phyloP scores from a whole-genome alignment of 441 rosid genomes.

The Eruca vesicaria region DNA sequence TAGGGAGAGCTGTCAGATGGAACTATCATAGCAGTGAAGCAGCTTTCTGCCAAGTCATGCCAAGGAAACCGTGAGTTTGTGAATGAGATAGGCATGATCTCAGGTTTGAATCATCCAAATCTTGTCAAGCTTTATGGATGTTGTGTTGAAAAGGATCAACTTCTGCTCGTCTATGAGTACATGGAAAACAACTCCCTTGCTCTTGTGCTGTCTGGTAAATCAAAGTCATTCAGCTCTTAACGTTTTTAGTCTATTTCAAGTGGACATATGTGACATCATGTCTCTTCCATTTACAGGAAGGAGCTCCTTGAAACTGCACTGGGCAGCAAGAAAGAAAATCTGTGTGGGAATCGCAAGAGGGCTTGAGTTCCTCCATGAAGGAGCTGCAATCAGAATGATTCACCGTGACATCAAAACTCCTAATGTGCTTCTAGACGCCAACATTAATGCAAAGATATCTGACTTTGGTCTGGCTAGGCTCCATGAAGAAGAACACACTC shows the following conservation, averaged over 20 bases:
- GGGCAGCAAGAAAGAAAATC: constrained; percentile 39
- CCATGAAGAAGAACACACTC: constrained; percentile 46
- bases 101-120: constrained; percentile 63
- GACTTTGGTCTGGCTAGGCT: constrained; percentile 56
- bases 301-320: constrained; percentile 28
- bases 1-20: constrained; percentile 67
- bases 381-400: constrained; percentile 46
- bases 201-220: constrained; percentile 47
- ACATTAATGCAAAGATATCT: constrained; percentile 46
- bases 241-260: neutral
- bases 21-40: constrained; percentile 65
- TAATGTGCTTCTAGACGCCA: constrained; percentile 43
- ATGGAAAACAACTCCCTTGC: constrained; percentile 68
- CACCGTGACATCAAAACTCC: constrained; percentile 56
- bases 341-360: constrained; percentile 47
- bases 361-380: constrained; percentile 52
- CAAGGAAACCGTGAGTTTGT: constrained; percentile 78
- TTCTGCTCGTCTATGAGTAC: constrained; percentile 60
- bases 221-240: neutral
- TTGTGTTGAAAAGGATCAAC: constrained; percentile 51
- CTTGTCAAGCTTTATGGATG: constrained; percentile 64
- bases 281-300: constrained; percentile 20
- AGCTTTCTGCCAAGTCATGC: constrained; percentile 67
- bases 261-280: neutral
- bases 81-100: constrained; percentile 75